Evolutionary conservation across 2,329 filamentous ascomycete species (phyloP).

Genomic region (Botrytis medusae): DNA sequence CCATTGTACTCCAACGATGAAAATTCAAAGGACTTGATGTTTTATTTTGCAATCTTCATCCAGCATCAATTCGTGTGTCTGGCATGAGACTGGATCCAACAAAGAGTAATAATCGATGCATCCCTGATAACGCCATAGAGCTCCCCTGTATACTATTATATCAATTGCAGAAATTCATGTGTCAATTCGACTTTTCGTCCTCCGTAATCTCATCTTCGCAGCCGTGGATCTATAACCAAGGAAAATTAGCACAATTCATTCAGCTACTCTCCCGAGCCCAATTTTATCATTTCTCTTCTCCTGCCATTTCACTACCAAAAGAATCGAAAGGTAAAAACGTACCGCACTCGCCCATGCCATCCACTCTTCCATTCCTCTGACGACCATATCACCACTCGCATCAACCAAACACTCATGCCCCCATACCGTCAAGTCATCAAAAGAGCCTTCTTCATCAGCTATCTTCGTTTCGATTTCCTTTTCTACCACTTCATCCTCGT

Average conservation of each 20-base stretch:
- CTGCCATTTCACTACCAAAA: background rate
- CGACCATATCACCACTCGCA: slow-evolving; percentile 63
- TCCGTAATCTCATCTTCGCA: background rate
- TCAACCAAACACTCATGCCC: slow-evolving; percentile 70
- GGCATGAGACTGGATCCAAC: background rate
- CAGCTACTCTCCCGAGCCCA: background rate
- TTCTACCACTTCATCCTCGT: slow-evolving; percentile 47
- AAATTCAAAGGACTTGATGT: background rate
- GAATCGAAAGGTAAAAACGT: slow-evolving; percentile 13
- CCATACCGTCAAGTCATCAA: slow-evolving; percentile 81
- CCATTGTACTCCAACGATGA: background rate
- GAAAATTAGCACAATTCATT: background rate
- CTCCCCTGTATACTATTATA: background rate
- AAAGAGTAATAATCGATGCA: background rate
- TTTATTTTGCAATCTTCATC: background rate
- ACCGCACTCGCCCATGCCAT: slow-evolving; percentile 69
- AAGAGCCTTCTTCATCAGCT: slow-evolving; percentile 64
- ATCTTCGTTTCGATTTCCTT: slow-evolving; percentile 53
- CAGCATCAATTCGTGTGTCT: background rate
- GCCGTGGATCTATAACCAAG: slow-evolving; percentile 7
- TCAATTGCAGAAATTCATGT: background rate
- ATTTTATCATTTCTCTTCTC: background rate
- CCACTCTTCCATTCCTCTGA: slow-evolving; percentile 80
- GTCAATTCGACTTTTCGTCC: background rate
- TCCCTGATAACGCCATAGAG: background rate